Conservation (phyloP, 495 filamentous ascomycete genomes). For the Astrothelium subdiscretum region DNA sequence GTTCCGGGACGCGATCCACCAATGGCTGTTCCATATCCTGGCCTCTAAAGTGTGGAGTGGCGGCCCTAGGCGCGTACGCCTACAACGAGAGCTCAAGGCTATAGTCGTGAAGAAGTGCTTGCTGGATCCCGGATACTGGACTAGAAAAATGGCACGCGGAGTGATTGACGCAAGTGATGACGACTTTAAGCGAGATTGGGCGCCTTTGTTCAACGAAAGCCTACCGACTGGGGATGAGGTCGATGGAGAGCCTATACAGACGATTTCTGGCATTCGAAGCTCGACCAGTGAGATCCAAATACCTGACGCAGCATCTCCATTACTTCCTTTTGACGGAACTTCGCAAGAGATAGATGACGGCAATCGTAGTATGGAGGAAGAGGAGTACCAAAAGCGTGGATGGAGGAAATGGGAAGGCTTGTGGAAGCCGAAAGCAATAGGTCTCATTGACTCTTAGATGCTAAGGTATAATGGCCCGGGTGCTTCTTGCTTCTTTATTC, state of each 20-base stretch:
- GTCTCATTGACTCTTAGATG: not conserved
- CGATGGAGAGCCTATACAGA: not conserved
- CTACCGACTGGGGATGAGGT: not conserved
- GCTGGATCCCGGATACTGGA: slow-evolving; percentile 14
- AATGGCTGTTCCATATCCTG: slow-evolving; percentile 22
- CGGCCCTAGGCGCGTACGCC: not conserved
- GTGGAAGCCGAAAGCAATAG: not conserved
- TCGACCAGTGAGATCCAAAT: not conserved
- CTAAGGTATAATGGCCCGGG: not conserved
- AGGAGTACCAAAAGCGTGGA: not conserved
- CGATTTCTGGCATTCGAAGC: not conserved
- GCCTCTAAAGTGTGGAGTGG: slow-evolving; percentile 4
- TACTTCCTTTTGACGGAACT: not conserved
- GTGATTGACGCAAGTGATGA: slow-evolving; percentile 8
- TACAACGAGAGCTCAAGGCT: not conserved
- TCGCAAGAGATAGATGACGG: not conserved
- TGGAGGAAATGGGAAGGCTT: not conserved
- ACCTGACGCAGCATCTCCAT: not conserved
- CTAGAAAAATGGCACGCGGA: slow-evolving; percentile 2
- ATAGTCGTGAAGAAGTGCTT: slow-evolving; percentile 12
- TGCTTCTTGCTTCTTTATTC: not conserved
- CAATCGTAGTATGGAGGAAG: not conserved
- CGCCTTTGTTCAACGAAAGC: slow-evolving; percentile 10
- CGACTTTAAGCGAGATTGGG: slow-evolving; percentile 7
- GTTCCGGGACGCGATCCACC: slow-evolving; percentile 14